phyloP scores from a whole-genome alignment of 805 yeast genomes.

The Lipomyces yamadae region DNA sequence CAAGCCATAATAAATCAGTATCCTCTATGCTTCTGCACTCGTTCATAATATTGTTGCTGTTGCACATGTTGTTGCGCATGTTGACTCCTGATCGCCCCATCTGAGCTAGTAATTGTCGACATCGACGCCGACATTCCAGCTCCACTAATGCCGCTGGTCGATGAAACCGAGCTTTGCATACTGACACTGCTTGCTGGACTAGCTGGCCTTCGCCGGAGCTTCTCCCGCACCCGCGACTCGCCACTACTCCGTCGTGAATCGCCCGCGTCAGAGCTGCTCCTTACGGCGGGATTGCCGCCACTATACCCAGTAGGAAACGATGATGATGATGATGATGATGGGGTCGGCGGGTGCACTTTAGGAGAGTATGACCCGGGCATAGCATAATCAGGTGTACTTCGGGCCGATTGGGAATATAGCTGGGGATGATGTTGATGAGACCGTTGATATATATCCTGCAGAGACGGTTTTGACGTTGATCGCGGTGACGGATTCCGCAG shows the following conservation, averaged over 20 bases:
- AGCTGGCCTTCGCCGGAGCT: slow-evolving; percentile 26
- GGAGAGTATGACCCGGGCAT: slow-evolving; percentile 9
- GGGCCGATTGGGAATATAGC: background rate
- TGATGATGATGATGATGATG: background rate
- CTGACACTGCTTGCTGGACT: slow-evolving; percentile 20
- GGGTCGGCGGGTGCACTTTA: background rate
- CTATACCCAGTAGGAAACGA: background rate
- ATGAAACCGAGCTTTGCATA: slow-evolving; percentile 12
- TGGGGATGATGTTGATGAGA: slow-evolving; percentile 14
- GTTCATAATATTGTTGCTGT: slow-evolving; percentile 8
- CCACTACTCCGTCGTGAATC: slow-evolving; percentile 32
- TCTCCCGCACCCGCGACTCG: slow-evolving; percentile 34
- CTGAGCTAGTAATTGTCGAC: slow-evolving; percentile 4
- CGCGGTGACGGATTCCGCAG: slow-evolving; percentile 8
- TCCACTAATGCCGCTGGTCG: slow-evolving; percentile 8
- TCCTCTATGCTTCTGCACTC: background rate
- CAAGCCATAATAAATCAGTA: background rate
- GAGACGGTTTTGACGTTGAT: slow-evolving; percentile 23
- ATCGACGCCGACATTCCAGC: slow-evolving; percentile 4
- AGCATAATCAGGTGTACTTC: slow-evolving; percentile 9
- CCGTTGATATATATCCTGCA: slow-evolving; percentile 36
- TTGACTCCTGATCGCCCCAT: background rate
- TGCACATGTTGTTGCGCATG: background rate
- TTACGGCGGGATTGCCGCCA: background rate
- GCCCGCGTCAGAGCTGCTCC: slow-evolving; percentile 19